Evolutionary conservation across 108 stramenopile genomes (phyloP).

Genomic region (Seminavis robusta): DNA sequence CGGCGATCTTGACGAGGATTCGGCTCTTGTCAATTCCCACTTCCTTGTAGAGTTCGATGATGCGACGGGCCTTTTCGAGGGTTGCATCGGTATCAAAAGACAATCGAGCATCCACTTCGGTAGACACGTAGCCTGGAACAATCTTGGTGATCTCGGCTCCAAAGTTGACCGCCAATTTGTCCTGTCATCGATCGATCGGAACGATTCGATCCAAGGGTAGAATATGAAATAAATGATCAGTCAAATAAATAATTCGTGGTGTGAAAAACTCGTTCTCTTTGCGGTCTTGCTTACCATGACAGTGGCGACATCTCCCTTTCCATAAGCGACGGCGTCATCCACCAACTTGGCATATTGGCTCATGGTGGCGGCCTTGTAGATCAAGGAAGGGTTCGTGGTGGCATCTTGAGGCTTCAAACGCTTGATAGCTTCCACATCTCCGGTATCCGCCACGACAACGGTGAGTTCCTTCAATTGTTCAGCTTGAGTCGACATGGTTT

Average conservation of each 20-base stretch:
- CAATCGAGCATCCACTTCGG: conserved; percentile 98
- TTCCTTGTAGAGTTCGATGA: conserved; percentile 93
- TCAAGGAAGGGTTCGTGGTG: conserved; percentile 96
- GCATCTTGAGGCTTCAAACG: conserved; percentile 93
- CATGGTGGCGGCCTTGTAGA: conserved; percentile 92
- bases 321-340: conserved; percentile 82
- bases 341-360: conserved; percentile 71
- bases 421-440: conserved; percentile 89
- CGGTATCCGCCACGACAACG: conserved; percentile 86
- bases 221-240: neutral
- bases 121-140: conserved; percentile 99
- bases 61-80: conserved; percentile 88
- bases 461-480: conserved; percentile 82
- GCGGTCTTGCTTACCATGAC: conserved; percentile 65
- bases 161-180: conserved; percentile 96
- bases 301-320: conserved; percentile 66
- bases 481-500: conserved; percentile 46
- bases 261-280: too few relatives aligned
- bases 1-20: conserved; percentile 97
- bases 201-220: neutral
- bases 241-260: neutral
- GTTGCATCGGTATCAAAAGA: conserved; percentile 97
- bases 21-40: conserved; percentile 90
- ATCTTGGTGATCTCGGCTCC: conserved; percentile 96
- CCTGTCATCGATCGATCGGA: conserved; percentile 45